Base-by-base conservation (phyloP, 176 grass and related monocot species). In the Avena sativa region DNA sequence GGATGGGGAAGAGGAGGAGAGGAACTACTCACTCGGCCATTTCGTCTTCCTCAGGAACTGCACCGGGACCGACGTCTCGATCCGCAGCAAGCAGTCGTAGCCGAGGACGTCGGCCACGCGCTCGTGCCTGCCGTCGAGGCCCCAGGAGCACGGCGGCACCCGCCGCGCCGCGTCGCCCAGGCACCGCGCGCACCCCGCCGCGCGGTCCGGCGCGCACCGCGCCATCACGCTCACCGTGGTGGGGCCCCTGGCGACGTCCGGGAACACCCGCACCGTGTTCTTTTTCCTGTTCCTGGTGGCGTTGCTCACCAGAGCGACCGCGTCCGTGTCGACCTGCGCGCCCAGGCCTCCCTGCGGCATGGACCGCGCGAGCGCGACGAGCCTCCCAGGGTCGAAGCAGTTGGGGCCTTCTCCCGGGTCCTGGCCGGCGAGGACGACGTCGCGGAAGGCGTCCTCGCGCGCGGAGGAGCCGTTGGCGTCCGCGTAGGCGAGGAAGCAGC, bases 361-460 rank as follows among this genome's bases (percentile, higher is more conserved):
- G 20, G 43, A 73, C 70, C 7, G 70, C 70, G 43, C 70, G 70
- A 48, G 70, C 40, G 40, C 70, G 5, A 73, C 20, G 43, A 73
- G 70, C 70, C 10, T 46, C 40, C 70, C 40, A 20, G 40, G 0
- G 40, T 73, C 70, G 70, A 73, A 48, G 43, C 70, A 48, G 11
- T 48, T 73, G 70, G 20, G 70, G 43, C 11, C 60, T 5, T 23
- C 23, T 63, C 60, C 60, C 21, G 60, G 60, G 20, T 73, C 70
- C 3, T 73, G 9, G 70, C 70, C 40, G 40, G n/a, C 11, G 20
- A 46, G 21, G 40, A 73, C 9, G 10, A 73, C 70, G 4, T 12
- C 20, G 20, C 70, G 40, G 70, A 47, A 73, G 70, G 8, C 70
- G 20, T 73, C 70, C 43, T 73, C 70, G 9, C n/a, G 70, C 70